Evolutionary conservation across 495 filamentous ascomycete genomes (phyloP).

Genomic region (Poronia punctata): DNA sequence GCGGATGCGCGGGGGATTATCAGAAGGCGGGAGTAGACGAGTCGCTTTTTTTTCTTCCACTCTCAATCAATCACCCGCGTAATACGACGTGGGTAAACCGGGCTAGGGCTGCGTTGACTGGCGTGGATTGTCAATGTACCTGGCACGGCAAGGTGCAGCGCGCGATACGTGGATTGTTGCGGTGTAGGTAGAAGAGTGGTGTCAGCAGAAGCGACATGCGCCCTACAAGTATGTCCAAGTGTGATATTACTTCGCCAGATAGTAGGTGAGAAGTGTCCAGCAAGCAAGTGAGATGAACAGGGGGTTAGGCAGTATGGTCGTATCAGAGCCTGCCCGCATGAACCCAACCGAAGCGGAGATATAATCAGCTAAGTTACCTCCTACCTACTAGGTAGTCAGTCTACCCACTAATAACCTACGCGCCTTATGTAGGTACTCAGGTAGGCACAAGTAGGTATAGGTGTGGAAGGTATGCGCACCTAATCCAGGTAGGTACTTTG

Average conservation of each 20-base stretch:
- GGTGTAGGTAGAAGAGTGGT: conserved; percentile 13
- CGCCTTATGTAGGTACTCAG: too few relatives aligned
- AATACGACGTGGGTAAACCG: conserved; percentile 24
- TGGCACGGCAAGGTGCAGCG: conserved; percentile 22
- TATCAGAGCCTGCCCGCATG: conserved; percentile 9
- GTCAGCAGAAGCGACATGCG: conserved; percentile 11
- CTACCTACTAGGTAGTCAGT: too few relatives aligned
- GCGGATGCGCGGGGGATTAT: conserved; percentile 24
- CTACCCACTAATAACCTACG: too few relatives aligned
- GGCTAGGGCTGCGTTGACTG: conserved; percentile 20
- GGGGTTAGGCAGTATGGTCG: conserved; percentile 4
- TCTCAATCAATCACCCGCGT: conserved; percentile 20
- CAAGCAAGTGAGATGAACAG: conserved; percentile 6
- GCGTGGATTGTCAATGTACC: conserved; percentile 14
- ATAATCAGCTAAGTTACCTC: conserved; percentile 6
- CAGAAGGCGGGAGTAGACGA: conserved; percentile 24
- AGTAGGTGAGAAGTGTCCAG: too few relatives aligned
- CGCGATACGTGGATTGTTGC: too few relatives aligned
- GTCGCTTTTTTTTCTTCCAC: conserved; percentile 21
- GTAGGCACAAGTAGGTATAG: too few relatives aligned
- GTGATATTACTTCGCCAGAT: conserved; percentile 7
- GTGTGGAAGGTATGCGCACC: too few relatives aligned
- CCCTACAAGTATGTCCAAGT: conserved; percentile 10
- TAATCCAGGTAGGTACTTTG: too few relatives aligned
- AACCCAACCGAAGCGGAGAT: conserved; percentile 11